Evolutionary conservation across 192 early-diverging fungal genomes (phyloP).

Genomic region (Rhizoclosmatium sp.): DNA sequence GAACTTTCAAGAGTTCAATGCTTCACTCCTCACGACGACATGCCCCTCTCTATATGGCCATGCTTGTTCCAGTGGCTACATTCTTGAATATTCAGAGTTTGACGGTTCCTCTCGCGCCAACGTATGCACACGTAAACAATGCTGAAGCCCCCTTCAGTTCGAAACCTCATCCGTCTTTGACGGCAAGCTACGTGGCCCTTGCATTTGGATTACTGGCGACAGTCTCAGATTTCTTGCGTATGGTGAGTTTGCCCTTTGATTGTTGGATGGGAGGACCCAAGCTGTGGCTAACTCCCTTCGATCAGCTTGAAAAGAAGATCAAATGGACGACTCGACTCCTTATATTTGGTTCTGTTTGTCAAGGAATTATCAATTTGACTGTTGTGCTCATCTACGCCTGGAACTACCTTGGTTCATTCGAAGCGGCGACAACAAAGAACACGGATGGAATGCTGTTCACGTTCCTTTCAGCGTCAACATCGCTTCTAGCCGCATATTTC

Average conservation of each 20-base stretch:
- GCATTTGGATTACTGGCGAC: conserved; percentile 47
- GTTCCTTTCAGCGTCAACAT: conserved; percentile 36
- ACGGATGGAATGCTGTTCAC: conserved; percentile 51
- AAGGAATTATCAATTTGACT: conserved; percentile 41
- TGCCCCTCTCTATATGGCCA: conserved; percentile 44
- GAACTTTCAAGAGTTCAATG: too few relatives aligned
- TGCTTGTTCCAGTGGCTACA: conserved; percentile 54
- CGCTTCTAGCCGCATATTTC: conserved; percentile 42
- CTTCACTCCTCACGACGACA: background rate
- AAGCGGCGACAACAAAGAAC: conserved; percentile 5
- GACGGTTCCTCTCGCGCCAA: conserved; percentile 50
- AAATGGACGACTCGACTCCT: conserved; percentile 59
- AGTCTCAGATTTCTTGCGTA: conserved; percentile 50
- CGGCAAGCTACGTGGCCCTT: conserved; percentile 34
- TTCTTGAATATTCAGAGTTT: conserved; percentile 58
- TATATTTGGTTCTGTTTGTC: conserved; percentile 46
- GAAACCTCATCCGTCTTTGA: background rate
- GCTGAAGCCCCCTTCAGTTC: background rate
- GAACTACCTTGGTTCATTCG: background rate
- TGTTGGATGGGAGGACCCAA: too few relatives aligned
- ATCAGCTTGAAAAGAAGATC: conserved; percentile 57
- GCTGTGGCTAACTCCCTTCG: background rate
- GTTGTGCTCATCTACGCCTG: conserved; percentile 23
- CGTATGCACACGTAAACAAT: background rate
- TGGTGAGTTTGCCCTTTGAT: conserved; percentile 36